Base-by-base conservation (phyloP, 2,329 filamentous ascomycete species). In the Zymoseptoria pseudotritici region DNA sequence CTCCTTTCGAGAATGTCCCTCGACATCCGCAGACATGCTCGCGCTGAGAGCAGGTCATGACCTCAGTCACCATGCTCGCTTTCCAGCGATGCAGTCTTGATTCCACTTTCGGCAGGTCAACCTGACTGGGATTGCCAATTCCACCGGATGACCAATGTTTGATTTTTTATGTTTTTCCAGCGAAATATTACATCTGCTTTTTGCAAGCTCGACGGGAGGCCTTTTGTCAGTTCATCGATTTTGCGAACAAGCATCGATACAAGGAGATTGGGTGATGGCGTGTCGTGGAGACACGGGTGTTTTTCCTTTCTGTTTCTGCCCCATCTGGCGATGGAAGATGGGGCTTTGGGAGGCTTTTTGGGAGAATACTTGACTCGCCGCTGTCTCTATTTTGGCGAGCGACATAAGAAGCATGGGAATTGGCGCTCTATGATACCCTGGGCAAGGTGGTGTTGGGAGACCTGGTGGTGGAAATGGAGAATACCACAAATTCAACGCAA, bases 381-480 rank as follows among this genome's bases (percentile, higher is more conserved):
- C 36, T 46, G 36, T 46, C 36, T 46, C 13, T 46, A n/a, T 46
- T 46, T 17, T 7, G 13, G 36, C 36, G 36, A 46, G 36, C 36
- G 36, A 46, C 4, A 46, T 46, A 11, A 17, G 36, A 55, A 62
- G 65, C 63, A 65, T 65, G 58, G 63, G 63, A 65, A 62, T 61
- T 65, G 65, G 65, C 63, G 65, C 64, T 63, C 60, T 63, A 66
- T 66, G 65, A 66, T 66, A 65, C 65, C 63, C 62, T 63, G 58
- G 58, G 54, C 54, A 61, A 46, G 36, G 17, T n/a, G 36, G 36
- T n/a, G 26, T 29, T 29, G 13, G 36, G 36, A 13, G 36, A 46
- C 36, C 13, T 13, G 36, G 36, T 17, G 36, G 36, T 46, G 36
- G 17, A 46, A 46, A 46, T n/a, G 36, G 36, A 46, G 17, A 46